Conservation (phyloP, 176 grass and related monocot species). For the Saccharum spontaneum region DNA sequence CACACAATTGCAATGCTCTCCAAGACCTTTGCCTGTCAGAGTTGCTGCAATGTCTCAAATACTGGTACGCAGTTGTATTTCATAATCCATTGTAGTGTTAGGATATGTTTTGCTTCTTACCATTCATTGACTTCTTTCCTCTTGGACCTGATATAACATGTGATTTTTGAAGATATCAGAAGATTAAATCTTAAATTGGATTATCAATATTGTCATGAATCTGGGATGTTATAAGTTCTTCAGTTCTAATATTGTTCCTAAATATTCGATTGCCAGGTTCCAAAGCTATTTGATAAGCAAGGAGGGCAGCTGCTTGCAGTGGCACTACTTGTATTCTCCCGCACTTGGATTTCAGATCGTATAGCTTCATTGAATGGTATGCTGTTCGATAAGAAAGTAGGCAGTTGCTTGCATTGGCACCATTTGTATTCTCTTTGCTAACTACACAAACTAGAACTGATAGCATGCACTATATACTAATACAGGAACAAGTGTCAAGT, state of each 20-base stretch:
- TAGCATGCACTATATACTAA: slow-evolving; percentile 5
- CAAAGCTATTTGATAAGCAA: slow-evolving; percentile 90
- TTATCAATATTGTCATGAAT: not conserved
- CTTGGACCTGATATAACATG: slow-evolving; percentile 5
- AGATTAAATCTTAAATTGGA: slow-evolving; percentile 10
- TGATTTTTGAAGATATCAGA: slow-evolving; percentile 2
- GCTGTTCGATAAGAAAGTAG: slow-evolving; percentile 7
- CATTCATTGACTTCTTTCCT: not conserved
- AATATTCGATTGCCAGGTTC: slow-evolving; percentile 58
- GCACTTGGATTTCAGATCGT: slow-evolving; percentile 97
- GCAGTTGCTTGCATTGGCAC: not conserved
- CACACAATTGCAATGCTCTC: slow-evolving; percentile 57
- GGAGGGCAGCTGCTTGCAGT: slow-evolving; percentile 89
- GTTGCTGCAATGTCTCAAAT: slow-evolving; percentile 92
- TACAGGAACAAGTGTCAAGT: slow-evolving; percentile 93
- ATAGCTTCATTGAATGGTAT: slow-evolving; percentile 97
- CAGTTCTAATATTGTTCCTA: slow-evolving; percentile 29
- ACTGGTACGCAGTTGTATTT: slow-evolving; percentile 51
- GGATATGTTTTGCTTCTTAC: not conserved
- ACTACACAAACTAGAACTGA: slow-evolving; percentile 3
- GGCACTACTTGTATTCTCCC: slow-evolving; percentile 80
- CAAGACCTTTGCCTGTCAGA: slow-evolving; percentile 69
- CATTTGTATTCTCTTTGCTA: not conserved
- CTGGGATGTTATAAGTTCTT: not conserved
- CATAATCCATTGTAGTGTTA: not conserved